Percentiles rank a stretch among this genome's conserved stretches.
Evolutionary conservation across 2,329 filamentous ascomycete genomes (phyloP).

Genomic region (Tolypocladium tropicale): DNA sequence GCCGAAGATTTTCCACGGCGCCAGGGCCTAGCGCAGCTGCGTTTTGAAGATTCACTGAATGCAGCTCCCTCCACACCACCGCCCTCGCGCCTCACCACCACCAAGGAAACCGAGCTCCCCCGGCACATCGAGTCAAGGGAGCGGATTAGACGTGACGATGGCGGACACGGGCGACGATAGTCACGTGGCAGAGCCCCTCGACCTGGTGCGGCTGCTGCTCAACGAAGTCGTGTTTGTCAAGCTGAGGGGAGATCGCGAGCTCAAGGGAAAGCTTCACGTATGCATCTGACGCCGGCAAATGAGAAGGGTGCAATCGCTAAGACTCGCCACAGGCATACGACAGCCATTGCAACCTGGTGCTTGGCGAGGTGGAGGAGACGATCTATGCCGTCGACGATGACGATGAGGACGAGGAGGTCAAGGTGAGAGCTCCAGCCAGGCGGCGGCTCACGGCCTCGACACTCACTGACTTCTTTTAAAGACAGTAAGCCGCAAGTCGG

Average conservation of each 20-base stretch:
- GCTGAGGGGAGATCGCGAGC: slow-evolving; percentile 86
- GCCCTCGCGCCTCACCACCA: background rate
- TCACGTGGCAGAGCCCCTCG: slow-evolving; percentile 81
- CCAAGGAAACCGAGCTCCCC: background rate
- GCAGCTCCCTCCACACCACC: background rate
- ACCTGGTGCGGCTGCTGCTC: slow-evolving; percentile 86
- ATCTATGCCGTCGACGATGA: slow-evolving; percentile 90
- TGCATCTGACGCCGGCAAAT: slow-evolving; percentile 16
- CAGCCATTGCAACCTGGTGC: slow-evolving; percentile 92
- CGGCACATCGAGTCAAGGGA: background rate
- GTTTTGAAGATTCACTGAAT: slow-evolving; percentile 2
- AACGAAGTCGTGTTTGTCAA: slow-evolving; percentile 98
- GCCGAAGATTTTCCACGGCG: slow-evolving; percentile 11
- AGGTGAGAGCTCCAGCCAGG: slow-evolving; percentile 35
- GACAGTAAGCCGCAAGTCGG: slow-evolving; percentile 93
- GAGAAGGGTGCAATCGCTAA: slow-evolving; percentile 2
- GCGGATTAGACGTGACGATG: slow-evolving; percentile 39
- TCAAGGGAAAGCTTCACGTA: slow-evolving; percentile 92
- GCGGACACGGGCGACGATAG: slow-evolving; percentile 70
- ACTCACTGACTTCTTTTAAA: slow-evolving; percentile 25
- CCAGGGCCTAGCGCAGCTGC: slow-evolving; percentile 1
- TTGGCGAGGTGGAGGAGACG: slow-evolving; percentile 95
- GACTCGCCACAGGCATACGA: slow-evolving; percentile 71
- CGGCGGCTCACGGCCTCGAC: too few species aligned
- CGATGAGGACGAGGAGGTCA: slow-evolving; percentile 67